Evolutionary conservation across 345 rosid species (phyloP), one percentile per base, ranked within the genome.

Genomic region (Tarenaya hassleriana): DNA sequence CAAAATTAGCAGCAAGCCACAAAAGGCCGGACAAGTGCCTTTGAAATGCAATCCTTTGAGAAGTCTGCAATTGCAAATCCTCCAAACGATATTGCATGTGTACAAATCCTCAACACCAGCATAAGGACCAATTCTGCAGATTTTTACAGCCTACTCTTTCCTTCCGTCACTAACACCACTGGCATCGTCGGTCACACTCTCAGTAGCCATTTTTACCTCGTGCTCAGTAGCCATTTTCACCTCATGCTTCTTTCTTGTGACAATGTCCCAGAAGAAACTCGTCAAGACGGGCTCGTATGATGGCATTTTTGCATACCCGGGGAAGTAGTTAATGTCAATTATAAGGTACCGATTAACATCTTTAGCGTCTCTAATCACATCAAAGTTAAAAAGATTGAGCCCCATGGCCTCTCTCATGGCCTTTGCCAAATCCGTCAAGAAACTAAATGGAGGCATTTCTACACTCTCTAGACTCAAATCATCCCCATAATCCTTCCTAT

Each of bases 251-350:
- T 66, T 74, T 55, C 64, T 64, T 4, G 53, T 29, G 41, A 77
- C 53, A 59, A 77, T 52, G 41, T 68, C 67, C 61, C 63, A 56
- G 58, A 77, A 66, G 66, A 83, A 83, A 20, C 69, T 55, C 1
- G 84, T 80, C 69, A 83, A 58, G 1, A 80, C 39, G 19, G 69
- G 51, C 73, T 77, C 84, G 39, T 67, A 83, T 56, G 60, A 55
- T 0, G 91, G 86, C 77, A 80, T 65, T 74, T 83, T 83, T 4
- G 75, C 82, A 35, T 71, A 83, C 27, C 91, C 84, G 21, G 86
- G 86, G 52, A 83, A 80, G 72, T 83, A 83, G 71, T 83, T 83
- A 47, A 83, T 68, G 63, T 83, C 91, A 47, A 83, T 72, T 0
- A 83, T 65, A 17, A 77, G 63, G 63, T 73, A 80, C 59, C 73